These are phyloP conservation scores for Amylostereum areolatum DNA, from an alignment of 1,284 basidiomycete genomes.

Conservation along the genomic window DNA sequence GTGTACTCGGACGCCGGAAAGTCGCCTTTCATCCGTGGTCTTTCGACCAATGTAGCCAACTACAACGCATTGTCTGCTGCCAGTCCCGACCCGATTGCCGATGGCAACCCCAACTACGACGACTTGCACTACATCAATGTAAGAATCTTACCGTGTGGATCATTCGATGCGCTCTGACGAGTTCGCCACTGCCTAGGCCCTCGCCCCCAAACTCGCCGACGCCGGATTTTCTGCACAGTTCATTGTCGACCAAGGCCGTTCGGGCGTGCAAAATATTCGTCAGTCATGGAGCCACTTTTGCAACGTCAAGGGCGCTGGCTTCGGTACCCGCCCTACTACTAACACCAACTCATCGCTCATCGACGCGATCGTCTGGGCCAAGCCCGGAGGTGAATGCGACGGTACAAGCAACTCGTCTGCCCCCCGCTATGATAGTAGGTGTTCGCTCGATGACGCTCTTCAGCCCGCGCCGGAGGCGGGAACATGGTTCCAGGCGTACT, in stretches of 20 bases:
- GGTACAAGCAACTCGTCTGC: constrained; percentile 55
- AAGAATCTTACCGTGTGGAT: constrained; percentile 6
- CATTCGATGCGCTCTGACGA: too few relatives aligned
- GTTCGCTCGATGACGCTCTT: constrained; percentile 43
- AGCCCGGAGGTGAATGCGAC: constrained; percentile 64
- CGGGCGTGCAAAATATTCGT: constrained; percentile 56
- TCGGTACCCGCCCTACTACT: constrained; percentile 53
- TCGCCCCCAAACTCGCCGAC: constrained; percentile 39
- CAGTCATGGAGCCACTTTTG: constrained; percentile 50
- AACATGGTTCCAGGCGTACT: constrained; percentile 61
- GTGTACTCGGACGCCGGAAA: constrained; percentile 45
- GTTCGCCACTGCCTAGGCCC: constrained; percentile 25
- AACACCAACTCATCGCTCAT: constrained; percentile 50
- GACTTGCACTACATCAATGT: constrained; percentile 57
- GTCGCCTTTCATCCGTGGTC: constrained; percentile 49
- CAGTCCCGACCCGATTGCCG: constrained; percentile 53
- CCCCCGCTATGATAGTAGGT: constrained; percentile 51
- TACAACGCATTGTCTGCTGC: constrained; percentile 53
- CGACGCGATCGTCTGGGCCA: constrained; percentile 63
- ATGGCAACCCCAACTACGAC: constrained; percentile 54
- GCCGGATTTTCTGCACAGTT: constrained; percentile 54
- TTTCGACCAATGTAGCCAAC: constrained; percentile 63
- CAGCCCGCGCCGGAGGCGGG: constrained; percentile 57
- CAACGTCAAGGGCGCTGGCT: constrained; percentile 59
- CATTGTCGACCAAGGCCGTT: constrained; percentile 61